Conservation (phyloP, 129 eudicot species). For the Chrysanthemum makinoi region DNA sequence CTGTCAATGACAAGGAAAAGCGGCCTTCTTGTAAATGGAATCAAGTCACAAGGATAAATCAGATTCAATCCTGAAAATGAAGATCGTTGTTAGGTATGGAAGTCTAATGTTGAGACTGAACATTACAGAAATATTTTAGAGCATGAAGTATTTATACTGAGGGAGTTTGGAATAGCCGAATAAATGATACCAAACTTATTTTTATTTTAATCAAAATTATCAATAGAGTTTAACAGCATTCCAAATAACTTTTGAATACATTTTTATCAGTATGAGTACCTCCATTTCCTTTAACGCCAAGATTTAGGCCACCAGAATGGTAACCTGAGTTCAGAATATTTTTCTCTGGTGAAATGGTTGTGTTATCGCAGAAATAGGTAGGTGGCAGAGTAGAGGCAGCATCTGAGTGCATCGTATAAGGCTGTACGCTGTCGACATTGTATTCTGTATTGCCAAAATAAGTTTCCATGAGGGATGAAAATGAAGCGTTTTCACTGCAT, state of each 20-base stretch:
- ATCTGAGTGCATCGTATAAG: constrained; percentile 39
- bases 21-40: constrained; percentile 96
- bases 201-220: background rate
- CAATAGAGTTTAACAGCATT: background rate
- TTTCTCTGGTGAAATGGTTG: constrained; percentile 31
- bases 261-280: constrained; percentile 38
- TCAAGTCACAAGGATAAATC: constrained; percentile 82
- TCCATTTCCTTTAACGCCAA: constrained; percentile 82
- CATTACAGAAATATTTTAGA: background rate
- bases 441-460: constrained; percentile 39
- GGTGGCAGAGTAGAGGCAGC: constrained; percentile 34
- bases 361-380: constrained; percentile 32
- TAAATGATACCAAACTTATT: background rate
- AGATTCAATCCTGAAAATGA: constrained; percentile 70
- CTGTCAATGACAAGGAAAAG: constrained; percentile 84
- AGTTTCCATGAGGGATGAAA: constrained; percentile 28
- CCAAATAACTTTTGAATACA: background rate
- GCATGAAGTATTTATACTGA: background rate
- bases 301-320: constrained; percentile 55
- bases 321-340: constrained; percentile 23
- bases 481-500: constrained; percentile 31
- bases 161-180: background rate
- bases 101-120: background rate
- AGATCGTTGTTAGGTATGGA: constrained; percentile 13
- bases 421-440: constrained; percentile 39